Base-by-base conservation (phyloP, 805 yeast species). In the Schwanniomyces occidentalis region DNA sequence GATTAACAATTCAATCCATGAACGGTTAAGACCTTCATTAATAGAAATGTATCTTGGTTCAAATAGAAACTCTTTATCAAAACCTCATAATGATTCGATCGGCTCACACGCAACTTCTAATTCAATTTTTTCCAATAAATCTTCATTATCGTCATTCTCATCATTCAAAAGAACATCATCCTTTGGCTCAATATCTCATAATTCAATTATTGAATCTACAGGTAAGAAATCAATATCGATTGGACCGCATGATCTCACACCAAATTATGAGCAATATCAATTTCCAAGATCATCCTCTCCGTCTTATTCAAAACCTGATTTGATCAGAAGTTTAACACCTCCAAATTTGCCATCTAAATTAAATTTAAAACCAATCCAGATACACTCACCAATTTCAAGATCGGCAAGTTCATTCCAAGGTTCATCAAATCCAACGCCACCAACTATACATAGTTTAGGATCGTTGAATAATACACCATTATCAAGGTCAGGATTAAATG, bases 121-220 rank as follows among this genome's bases (percentile, higher is more conserved):
- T 16, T 63, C 70, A 8, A 41, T 66, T 5, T 65, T 66, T 38
- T 62, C 70, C 12, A 61, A 54, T 37, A 55, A 63, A 31, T 63
- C 65, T 10, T 58, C 66, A 25, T 31, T 65, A 3, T 55, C 63
- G n/a, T 58, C 67, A 9, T 39, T 55, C 2, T 45, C 56, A 13
- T 55, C 65, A 12, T 41, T 40, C 18, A 51, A 50, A 22, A 37
- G 66, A 32, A 42, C 51, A 6, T 53, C 59, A 23, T 52, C 58
- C 18, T 54, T 56, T 39, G 65, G 65, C 3, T 53, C 61, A 17
- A 46, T 57, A 20, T 51, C 62, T 8, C 57, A 53, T 23, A 39
- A 35, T 24, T 19, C 40, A 12, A 24, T 26, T n/a, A n/a, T 21
- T 8, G 23, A 25, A 13, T 15, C 21, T 12, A 17, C 13, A 17